Evolutionary conservation across 192 early-diverging fungal species (phyloP), one percentile per base, ranked within the genome.

Genomic region (Endogone sp.): DNA sequence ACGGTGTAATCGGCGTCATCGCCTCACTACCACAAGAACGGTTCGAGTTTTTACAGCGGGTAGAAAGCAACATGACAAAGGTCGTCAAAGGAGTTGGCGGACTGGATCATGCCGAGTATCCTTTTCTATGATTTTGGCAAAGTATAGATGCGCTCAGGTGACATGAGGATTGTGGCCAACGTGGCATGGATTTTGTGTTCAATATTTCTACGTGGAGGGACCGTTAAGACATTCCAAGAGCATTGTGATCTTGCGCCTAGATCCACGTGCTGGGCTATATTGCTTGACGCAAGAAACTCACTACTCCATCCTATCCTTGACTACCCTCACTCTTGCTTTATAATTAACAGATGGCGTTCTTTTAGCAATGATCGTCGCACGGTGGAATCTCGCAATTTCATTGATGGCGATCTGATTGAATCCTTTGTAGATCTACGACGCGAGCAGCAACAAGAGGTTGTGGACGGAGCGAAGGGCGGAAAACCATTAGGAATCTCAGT

Each of bases 371-470:
- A 88, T 23, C 77, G 79, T 29, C 73, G 83, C 13, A 74, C 61
- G 0, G 61, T 68, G 4, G 69, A 79, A 13, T 65, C 83, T 9
- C 79, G 78, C 29, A 86, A 86, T 0, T 91, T 92, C 66, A 74
- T 99, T 54, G 95, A 99, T 74, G 97, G 97, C 3, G 96, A 97
- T 73, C 68, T 99, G 59, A 85, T 99, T n/a, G 93, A 96, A 75
- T 69, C 75, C 56, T 97, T 92, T 62, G 66, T 95, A 63, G 91
- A 94, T 64, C 71, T 95, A 66, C 66, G 80, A 0, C 72, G 59
- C 2, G 85, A 88, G 25, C 71, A 83, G 55, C 65, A 66, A 69
- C 78, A 65, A 49, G 68, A 71, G 28, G 72, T 65, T 26, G 71
- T 74, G 65, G 76, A 65, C 70, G 75, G 71, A 9, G 62, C 69